phyloP scores from a whole-genome alignment of 495 filamentous ascomycete species.

The Xylaria sp. region DNA sequence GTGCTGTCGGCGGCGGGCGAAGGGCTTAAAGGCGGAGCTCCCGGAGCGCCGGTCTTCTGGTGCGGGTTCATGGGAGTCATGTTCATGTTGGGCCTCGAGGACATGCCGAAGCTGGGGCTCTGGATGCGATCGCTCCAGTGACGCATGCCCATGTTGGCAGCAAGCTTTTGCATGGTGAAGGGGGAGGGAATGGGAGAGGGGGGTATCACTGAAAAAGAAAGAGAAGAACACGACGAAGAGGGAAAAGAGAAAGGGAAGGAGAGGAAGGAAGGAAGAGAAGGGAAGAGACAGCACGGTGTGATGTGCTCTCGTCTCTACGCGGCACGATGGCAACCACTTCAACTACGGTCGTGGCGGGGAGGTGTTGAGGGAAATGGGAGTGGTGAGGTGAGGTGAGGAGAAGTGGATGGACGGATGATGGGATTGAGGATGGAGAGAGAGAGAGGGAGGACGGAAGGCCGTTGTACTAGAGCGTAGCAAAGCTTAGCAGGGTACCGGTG shows the following conservation, averaged over 20 bases:
- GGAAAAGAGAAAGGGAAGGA: slow-evolving; percentile 13
- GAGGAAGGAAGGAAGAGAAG: slow-evolving; percentile 36
- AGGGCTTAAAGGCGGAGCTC: slow-evolving; percentile 68
- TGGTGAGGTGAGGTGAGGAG: slow-evolving; percentile 51
- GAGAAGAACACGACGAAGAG: slow-evolving; percentile 33
- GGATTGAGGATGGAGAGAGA: slow-evolving; percentile 36
- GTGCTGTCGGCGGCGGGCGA: slow-evolving; percentile 70
- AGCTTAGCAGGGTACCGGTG: slow-evolving; percentile 13
- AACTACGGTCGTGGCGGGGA: slow-evolving; percentile 37
- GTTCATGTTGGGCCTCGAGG: slow-evolving; percentile 72
- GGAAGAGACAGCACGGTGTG: slow-evolving; percentile 39
- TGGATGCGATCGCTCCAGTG: slow-evolving; percentile 94
- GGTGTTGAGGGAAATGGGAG: slow-evolving; percentile 42
- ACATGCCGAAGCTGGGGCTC: slow-evolving; percentile 80
- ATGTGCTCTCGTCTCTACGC: slow-evolving; percentile 46
- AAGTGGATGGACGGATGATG: slow-evolving; percentile 37
- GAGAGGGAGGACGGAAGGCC: slow-evolving; percentile 13
- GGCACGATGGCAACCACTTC: slow-evolving; percentile 37
- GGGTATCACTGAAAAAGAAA: slow-evolving; percentile 40
- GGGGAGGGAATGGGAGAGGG: slow-evolving; percentile 34
- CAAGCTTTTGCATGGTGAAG: slow-evolving; percentile 86
- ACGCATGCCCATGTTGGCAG: slow-evolving; percentile 79
- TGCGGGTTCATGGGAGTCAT: slow-evolving; percentile 70
- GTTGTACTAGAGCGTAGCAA: slow-evolving; percentile 2
- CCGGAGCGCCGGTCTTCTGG: slow-evolving; percentile 70